These are phyloP conservation scores for Lactarius vividus DNA, from an alignment of 768 basidiomycete genomes.

Conservation along the genomic window DNA sequence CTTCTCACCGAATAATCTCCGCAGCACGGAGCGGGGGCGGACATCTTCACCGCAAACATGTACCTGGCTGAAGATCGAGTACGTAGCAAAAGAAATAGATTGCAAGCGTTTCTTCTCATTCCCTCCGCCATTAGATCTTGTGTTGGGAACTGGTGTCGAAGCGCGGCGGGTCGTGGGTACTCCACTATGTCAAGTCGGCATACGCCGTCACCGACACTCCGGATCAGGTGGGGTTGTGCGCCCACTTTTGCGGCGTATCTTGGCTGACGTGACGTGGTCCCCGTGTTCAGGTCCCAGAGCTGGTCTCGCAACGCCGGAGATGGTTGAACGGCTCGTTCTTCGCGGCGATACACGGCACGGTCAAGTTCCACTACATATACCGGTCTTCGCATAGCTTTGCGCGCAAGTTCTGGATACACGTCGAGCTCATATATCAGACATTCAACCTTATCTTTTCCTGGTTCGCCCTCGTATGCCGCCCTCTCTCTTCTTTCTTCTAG, in stretches of 20 bases:
- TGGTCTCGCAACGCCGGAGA: conserved; percentile 91
- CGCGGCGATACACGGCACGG: conserved; percentile 86
- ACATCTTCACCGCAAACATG: conserved; percentile 96
- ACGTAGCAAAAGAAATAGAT: conserved; percentile 30
- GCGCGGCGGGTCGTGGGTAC: conserved; percentile 80
- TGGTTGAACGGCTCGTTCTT: conserved; percentile 99
- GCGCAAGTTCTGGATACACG: conserved; percentile 91
- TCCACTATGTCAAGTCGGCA: conserved; percentile 96
- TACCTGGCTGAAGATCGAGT: conserved; percentile 89
- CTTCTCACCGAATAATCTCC: background rate
- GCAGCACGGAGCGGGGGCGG: conserved; percentile 76
- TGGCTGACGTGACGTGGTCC: background rate
- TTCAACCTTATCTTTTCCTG: conserved; percentile 93
- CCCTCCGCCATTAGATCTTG: conserved; percentile 52
- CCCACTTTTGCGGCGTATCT: background rate
- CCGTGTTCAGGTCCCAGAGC: conserved; percentile 66
- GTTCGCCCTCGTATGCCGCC: conserved; percentile 67
- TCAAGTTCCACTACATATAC: conserved; percentile 96
- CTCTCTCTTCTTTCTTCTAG: background rate
- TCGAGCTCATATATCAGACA: conserved; percentile 88
- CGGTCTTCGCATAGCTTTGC: conserved; percentile 79
- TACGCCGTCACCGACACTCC: conserved; percentile 93
- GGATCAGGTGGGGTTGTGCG: conserved; percentile 54
- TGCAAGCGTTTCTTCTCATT: background rate
- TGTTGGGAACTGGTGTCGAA: conserved; percentile 99